Evolutionary conservation across 176 grass and related monocot genomes (phyloP).

Genomic region (Bothriochloa decipiens): DNA sequence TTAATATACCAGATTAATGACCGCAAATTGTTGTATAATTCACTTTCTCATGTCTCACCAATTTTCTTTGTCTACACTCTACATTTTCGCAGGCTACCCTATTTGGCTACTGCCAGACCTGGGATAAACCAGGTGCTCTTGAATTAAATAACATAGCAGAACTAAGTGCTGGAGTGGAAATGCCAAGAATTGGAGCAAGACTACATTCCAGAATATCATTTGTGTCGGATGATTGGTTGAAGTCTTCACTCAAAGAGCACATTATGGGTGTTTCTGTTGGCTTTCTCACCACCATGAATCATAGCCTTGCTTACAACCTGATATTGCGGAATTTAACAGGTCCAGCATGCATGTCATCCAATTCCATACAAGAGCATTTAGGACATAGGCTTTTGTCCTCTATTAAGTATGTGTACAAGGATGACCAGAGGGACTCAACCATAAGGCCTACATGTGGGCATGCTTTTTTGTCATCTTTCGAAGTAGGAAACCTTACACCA

Average conservation of each 20-base stretch:
- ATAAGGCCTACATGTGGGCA: constrained; percentile 69
- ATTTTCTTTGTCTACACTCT: no score
- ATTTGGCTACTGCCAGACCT: no score
- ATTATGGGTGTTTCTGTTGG: constrained; percentile 73
- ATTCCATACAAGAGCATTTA: constrained; percentile 62
- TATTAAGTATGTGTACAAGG: constrained; percentile 74
- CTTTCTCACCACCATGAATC: constrained; percentile 63
- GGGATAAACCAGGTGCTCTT: no score
- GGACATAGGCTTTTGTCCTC: constrained; percentile 77
- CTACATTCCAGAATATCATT: constrained; percentile 58
- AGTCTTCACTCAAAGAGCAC: constrained; percentile 72
- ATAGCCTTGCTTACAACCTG: constrained; percentile 75
- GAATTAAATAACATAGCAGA: constrained; percentile 33
- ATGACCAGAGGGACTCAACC: constrained; percentile 73
- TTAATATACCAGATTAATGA: no score
- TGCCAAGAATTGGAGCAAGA: constrained; percentile 71
- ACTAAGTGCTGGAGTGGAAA: constrained; percentile 55
- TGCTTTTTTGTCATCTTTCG: constrained; percentile 68
- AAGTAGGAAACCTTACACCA: constrained; percentile 66
- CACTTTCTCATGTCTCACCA: no score
- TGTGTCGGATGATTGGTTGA: constrained; percentile 78
- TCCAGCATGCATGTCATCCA: constrained; percentile 52
- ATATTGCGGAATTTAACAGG: constrained; percentile 72
- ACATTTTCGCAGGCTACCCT: no score
- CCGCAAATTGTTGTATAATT: no score